These are phyloP conservation scores for Suillus alpinus DNA, from an alignment of 768 basidiomycete species.

Conservation along the genomic window DNA sequence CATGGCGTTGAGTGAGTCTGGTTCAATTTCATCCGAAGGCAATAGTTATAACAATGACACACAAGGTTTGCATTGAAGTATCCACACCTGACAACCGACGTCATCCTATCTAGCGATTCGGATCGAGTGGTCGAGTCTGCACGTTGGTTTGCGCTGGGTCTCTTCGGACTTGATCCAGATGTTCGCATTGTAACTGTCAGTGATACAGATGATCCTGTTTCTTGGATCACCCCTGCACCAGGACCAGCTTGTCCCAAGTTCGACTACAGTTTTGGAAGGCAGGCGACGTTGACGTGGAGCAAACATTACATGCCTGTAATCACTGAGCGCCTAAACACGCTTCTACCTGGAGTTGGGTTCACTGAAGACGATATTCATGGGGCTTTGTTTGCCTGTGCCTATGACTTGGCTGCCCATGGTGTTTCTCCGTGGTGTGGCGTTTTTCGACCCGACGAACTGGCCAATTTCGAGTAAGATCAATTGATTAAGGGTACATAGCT, in stretches of 20 bases:
- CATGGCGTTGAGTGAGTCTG: constrained; percentile 32
- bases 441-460: constrained; percentile 30
- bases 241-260: constrained; percentile 35
- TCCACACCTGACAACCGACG: constrained; percentile 6
- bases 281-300: constrained; percentile 2
- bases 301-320: constrained; percentile 35
- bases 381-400: constrained; percentile 36
- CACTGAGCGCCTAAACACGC: constrained; percentile 30
- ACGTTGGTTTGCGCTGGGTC: constrained; percentile 36
- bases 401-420: constrained; percentile 32
- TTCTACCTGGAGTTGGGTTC: constrained; percentile 29
- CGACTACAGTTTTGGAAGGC: constrained; percentile 5
- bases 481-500: neutral
- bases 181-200: constrained; percentile 23
- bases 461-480: constrained; percentile 29
- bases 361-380: constrained; percentile 32
- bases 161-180: constrained; percentile 27
- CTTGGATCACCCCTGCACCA: constrained; percentile 36
- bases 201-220: constrained; percentile 28
- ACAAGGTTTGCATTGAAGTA: constrained; percentile 6
- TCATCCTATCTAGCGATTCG: constrained; percentile 5
- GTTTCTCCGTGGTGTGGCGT: constrained; percentile 34
- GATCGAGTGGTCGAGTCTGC: constrained; percentile 31
- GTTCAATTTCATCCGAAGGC: neutral
- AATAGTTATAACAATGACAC: no score